Base-by-base conservation (phyloP, 768 basidiomycete genomes). In the Rhodotorula diobovata region DNA sequence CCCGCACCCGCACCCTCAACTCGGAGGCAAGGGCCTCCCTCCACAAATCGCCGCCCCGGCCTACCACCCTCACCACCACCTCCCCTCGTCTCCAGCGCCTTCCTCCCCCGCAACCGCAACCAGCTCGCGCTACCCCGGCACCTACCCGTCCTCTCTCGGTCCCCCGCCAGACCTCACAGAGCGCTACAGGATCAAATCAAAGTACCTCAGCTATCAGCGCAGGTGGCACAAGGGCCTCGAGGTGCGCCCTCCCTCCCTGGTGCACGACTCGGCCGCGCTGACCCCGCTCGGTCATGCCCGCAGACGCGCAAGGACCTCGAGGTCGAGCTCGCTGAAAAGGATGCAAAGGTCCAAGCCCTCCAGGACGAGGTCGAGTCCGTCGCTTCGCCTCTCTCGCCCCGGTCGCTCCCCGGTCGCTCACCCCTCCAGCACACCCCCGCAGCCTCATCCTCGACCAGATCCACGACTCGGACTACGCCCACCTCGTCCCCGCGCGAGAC, bases 271-370 rank as follows among this genome's bases (percentile, higher is more conserved):
- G n/a, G n/a, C n/a, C n/a, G n/a, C n/a, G n/a, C n/a, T 12, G 10
- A 4, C 25, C 15, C 7, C 25, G n/a, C n/a, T n/a, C n/a, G n/a
- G 30, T 41, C 10, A 4, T 16, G 2, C 2, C 0, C 2, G 15
- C 67, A 71, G 69, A 43, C 35, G 7, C 39, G 68, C 45, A 72
- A 67, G 30, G 71, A 71, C 55, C 63, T 77, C 41, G 57, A 34
- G 18, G 59, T 74, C 28, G 71, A 71, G 63, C 59, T 63, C 70
- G 63, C 73, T 70, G 76, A 81, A 78, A 77, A 81, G 80, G 68
- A 82, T 78, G 65, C 61, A 37, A 75, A 69, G 50, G 58, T 61
- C 23, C 65, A 70, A 50, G 62, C 58, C 4, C 62, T 75, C 14
- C 71, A 75, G 43, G 74, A 72, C 59, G 74, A 75, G 58, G 60